A percentile compares a stretch with the other conserved stretches of the same genome.
These are phyloP conservation scores for Solanum hybrid DNA, from an alignment of 305 asterid species.

Conservation along the genomic window DNA sequence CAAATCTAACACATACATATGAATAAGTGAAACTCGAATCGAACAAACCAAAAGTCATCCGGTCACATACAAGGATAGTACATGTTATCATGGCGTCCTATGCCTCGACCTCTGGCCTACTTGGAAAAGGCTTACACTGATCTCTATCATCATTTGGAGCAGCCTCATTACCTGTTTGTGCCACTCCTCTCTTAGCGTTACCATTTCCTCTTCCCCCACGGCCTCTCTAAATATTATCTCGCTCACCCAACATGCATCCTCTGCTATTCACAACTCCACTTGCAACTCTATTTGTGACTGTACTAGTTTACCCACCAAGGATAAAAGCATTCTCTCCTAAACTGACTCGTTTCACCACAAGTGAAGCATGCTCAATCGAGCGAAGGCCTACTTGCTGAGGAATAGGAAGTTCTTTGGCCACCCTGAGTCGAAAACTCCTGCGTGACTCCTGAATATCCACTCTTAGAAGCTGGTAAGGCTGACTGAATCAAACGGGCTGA, in stretches of 20 bases:
- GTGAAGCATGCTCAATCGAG: background rate
- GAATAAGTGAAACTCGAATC: background rate
- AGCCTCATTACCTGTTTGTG: background rate
- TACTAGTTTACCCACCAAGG: background rate
- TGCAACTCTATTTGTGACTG: background rate
- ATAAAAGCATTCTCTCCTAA: background rate
- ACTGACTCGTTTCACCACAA: background rate
- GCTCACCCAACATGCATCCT: background rate
- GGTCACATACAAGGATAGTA: background rate
- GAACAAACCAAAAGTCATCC: background rate
- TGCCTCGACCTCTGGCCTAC: background rate
- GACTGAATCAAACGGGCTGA: background rate
- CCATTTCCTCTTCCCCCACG: background rate
- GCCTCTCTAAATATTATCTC: background rate
- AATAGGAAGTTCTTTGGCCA: background rate
- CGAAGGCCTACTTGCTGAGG: background rate
- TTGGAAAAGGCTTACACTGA: background rate
- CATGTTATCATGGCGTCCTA: background rate
- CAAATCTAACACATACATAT: background rate
- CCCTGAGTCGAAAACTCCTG: background rate
- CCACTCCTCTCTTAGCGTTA: background rate
- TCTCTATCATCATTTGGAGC: background rate
- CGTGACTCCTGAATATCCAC: background rate
- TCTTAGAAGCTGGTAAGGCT: background rate
- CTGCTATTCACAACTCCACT: background rate